Percentiles rank a stretch among this genome's conserved stretches.
These are phyloP conservation scores for Immersiporthe knoxdaviesiana DNA, from an alignment of 2,329 filamentous ascomycete genomes.

Conservation along the genomic window DNA sequence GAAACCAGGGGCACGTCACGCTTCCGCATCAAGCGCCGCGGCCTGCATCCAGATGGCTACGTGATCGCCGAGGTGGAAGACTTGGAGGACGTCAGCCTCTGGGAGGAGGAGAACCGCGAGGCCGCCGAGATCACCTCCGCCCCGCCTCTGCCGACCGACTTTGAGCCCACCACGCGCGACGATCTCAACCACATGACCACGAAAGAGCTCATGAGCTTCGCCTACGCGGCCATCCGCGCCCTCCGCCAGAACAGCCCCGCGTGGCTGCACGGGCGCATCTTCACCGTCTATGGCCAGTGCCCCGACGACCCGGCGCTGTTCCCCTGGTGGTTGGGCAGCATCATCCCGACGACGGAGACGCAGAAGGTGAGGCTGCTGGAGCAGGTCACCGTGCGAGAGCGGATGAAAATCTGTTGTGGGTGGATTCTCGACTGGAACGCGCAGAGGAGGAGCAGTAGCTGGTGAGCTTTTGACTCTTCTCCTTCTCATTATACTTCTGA, in stretches of 20 bases:
- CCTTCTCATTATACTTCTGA: neutral
- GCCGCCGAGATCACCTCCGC: conserved; percentile 55
- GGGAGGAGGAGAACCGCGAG: conserved; percentile 79
- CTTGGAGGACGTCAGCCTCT: conserved; percentile 78
- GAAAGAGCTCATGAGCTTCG: conserved; percentile 67
- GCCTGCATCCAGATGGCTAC: conserved; percentile 71
- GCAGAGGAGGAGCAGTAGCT: conserved; percentile 10
- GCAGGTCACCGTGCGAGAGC: conserved; percentile 75
- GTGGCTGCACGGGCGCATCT: conserved; percentile 75
- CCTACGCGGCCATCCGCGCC: conserved; percentile 67
- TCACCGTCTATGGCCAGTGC: conserved; percentile 75
- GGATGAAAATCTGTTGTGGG: conserved; percentile 78
- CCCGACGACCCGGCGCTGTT: conserved; percentile 77
- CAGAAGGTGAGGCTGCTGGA: conserved; percentile 79
- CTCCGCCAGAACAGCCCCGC: conserved; percentile 71
- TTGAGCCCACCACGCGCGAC: conserved; percentile 32
- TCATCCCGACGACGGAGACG: conserved; percentile 74
- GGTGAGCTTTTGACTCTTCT: conserved; percentile 12
- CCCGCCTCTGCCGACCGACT: neutral
- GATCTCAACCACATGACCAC: conserved; percentile 67
- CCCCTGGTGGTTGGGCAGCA: conserved; percentile 88
- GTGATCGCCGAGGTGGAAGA: conserved; percentile 74
- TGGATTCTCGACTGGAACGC: conserved; percentile 77
- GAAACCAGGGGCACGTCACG: conserved; percentile 77
- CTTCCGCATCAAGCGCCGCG: conserved; percentile 71